Evolutionary conservation across 768 basidiomycete species (phyloP).

Genomic region (Tylopilus sp.): DNA sequence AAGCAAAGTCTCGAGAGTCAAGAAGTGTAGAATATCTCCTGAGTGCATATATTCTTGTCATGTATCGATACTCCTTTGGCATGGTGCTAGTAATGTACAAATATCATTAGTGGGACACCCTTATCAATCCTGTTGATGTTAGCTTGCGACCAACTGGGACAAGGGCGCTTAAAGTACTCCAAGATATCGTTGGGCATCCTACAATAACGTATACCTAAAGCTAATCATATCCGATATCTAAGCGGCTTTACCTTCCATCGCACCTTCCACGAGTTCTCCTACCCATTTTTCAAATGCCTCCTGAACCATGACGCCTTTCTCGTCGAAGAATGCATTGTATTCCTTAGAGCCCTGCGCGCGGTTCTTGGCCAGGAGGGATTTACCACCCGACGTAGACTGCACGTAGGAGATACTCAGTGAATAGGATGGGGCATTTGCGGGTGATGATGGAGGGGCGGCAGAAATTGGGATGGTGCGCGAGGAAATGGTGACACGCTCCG

Average conservation of each 20-base stretch:
- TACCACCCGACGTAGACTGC: slow-evolving; percentile 81
- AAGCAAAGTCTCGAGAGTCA: slow-evolving; percentile 33
- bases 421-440: slow-evolving; percentile 60
- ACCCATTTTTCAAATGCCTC: slow-evolving; percentile 77
- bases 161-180: not conserved
- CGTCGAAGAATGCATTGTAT: slow-evolving; percentile 80
- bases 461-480: slow-evolving; percentile 58
- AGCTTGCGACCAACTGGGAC: not conserved
- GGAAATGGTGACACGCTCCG: slow-evolving; percentile 79
- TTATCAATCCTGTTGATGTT: not conserved
- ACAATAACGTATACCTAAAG: slow-evolving; percentile 23
- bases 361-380: slow-evolving; percentile 74
- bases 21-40: slow-evolving; percentile 23
- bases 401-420: slow-evolving; percentile 64
- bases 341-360: slow-evolving; percentile 52
- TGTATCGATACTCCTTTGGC: no score
- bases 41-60: no score
- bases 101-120: no score
- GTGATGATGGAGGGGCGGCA: slow-evolving; percentile 16
- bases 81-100: no score
- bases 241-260: slow-evolving; percentile 65
- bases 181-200: slow-evolving; percentile 29
- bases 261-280: slow-evolving; percentile 63
- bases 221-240: slow-evolving; percentile 20
- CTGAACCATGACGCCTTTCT: slow-evolving; percentile 73